phyloP scores from a whole-genome alignment of 2,329 filamentous ascomycete genomes.

The Claviceps paspali region DNA sequence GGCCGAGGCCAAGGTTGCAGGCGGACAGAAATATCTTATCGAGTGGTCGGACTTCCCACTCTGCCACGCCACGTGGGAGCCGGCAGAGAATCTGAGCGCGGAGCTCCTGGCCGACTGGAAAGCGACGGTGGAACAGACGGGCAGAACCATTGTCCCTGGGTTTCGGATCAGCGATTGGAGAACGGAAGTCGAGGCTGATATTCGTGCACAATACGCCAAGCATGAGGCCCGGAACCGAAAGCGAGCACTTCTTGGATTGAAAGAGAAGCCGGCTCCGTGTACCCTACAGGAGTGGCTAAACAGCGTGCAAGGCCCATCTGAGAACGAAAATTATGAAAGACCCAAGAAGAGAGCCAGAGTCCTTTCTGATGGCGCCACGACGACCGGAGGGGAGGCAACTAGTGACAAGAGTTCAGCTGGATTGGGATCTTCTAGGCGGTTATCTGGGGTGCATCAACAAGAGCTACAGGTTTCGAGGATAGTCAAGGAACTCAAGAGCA shows the following conservation, averaged over 20 bases:
- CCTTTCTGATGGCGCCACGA: background rate
- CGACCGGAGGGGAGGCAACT: background rate
- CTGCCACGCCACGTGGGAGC: constrained; percentile 34
- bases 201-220: constrained; percentile 17
- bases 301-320: background rate
- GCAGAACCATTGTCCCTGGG: constrained; percentile 15
- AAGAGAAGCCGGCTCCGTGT: constrained; percentile 3
- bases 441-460: background rate
- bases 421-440: background rate
- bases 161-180: constrained; percentile 26
- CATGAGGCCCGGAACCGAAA: constrained; percentile 29
- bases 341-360: background rate
- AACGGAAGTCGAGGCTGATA: constrained; percentile 15
- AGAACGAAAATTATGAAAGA: constrained; percentile 1
- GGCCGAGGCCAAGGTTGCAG: constrained; percentile 23
- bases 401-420: background rate
- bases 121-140: constrained; percentile 21
- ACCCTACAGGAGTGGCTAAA: constrained; percentile 4
- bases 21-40: constrained; percentile 18
- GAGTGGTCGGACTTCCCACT: constrained; percentile 22
- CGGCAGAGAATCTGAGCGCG: constrained; percentile 24
- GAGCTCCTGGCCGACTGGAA: constrained; percentile 28
- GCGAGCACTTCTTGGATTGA: constrained; percentile 21
- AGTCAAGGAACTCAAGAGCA: background rate
- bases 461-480: background rate